A percentile compares a stretch with the other conserved stretches of the same genome.
Evolutionary conservation across 257 asterid species (phyloP).

Genomic region (Solanum etuberosum): DNA sequence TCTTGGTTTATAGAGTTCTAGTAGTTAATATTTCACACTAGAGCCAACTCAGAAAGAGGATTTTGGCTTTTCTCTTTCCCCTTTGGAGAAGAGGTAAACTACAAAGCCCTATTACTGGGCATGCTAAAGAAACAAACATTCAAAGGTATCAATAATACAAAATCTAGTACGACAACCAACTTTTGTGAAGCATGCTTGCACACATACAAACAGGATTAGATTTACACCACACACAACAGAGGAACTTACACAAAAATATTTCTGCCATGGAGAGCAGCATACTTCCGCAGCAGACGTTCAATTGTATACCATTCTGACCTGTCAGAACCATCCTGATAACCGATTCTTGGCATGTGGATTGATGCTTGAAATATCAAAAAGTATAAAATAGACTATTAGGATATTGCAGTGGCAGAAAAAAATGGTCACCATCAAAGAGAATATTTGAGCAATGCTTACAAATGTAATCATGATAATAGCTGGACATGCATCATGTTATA

Average conservation of each 20-base stretch:
- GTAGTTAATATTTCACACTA: background rate
- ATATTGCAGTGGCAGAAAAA: background rate
- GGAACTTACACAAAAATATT: conserved; percentile 64
- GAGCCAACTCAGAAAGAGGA: background rate
- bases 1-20: background rate
- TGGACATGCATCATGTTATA: background rate
- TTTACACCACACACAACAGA: background rate
- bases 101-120: background rate
- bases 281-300: conserved; percentile 79
- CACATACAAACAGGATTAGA: background rate
- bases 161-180: background rate
- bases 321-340: conserved; percentile 62
- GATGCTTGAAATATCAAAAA: conserved; percentile 45
- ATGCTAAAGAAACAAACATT: background rate
- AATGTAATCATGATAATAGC: background rate
- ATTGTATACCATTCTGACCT: conserved; percentile 90
- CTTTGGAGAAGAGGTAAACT: background rate
- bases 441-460: background rate
- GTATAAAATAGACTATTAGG: background rate
- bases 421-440: background rate
- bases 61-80: background rate
- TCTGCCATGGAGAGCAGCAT: conserved; percentile 56
- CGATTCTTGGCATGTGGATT: conserved; percentile 88
- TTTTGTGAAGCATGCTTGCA: background rate
- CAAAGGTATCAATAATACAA: background rate